A percentile compares a stretch with the other conserved stretches of the same genome.
Conservation (phyloP, 164 flowering plant species). For the Magnolia kwangsiensis region DNA sequence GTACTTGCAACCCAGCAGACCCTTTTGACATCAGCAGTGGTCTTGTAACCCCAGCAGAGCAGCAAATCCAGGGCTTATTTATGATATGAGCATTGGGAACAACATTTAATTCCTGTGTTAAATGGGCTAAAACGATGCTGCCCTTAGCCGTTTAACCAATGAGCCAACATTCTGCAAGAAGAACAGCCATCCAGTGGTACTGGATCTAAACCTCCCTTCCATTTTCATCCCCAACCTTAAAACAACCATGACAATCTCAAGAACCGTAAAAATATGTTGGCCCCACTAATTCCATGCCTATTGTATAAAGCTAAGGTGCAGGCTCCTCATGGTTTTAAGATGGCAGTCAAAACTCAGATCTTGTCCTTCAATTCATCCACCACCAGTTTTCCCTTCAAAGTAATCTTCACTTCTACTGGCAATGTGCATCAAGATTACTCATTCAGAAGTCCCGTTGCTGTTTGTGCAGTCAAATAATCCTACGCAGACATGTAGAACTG, state of each 20-base stretch:
- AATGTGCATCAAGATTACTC: slow-evolving; percentile 37
- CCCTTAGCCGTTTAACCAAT: slow-evolving; percentile 22
- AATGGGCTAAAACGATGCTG: slow-evolving; percentile 24
- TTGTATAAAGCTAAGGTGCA: slow-evolving; percentile 24
- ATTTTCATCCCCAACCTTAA: slow-evolving; percentile 43
- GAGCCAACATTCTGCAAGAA: slow-evolving; percentile 11
- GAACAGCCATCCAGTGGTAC: neutral
- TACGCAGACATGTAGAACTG: neutral
- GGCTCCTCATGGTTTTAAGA: slow-evolving; percentile 40
- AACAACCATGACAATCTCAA: slow-evolving; percentile 26
- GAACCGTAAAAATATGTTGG: slow-evolving; percentile 19
- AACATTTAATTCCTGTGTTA: slow-evolving; percentile 37
- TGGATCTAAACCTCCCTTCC: slow-evolving; percentile 46
- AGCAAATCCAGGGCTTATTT: slow-evolving; percentile 41
- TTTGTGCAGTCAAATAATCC: neutral
- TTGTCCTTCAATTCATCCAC: slow-evolving; percentile 37
- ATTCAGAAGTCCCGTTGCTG: slow-evolving; percentile 37
- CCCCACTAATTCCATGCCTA: no score
- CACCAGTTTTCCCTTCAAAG: slow-evolving; percentile 34
- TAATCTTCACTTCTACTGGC: slow-evolving; percentile 22
- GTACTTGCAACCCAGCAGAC: slow-evolving; percentile 28
- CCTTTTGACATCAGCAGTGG: slow-evolving; percentile 46
- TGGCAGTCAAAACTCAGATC: slow-evolving; percentile 35
- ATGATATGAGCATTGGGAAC: slow-evolving; percentile 23
- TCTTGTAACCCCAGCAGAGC: slow-evolving; percentile 36